A percentile compares a stretch with the other conserved stretches of the same genome.
These are phyloP conservation scores for Tolypocladium sp. DNA, from an alignment of 2,329 filamentous ascomycete genomes.

Conservation along the genomic window DNA sequence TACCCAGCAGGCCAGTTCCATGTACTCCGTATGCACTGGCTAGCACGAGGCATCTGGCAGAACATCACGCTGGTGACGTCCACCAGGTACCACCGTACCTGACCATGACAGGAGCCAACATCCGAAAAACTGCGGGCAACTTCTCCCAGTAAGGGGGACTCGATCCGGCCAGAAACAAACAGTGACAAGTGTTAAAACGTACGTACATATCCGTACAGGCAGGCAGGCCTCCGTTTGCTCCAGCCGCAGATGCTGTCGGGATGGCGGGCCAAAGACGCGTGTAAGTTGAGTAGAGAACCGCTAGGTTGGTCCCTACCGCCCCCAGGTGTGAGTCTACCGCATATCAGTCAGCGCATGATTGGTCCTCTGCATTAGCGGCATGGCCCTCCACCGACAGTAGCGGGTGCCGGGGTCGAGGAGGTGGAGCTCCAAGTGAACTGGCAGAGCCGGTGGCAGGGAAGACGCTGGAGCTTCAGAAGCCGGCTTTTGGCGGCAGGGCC, in stretches of 20 bases:
- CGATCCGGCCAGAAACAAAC: neutral
- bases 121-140: neutral
- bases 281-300: neutral
- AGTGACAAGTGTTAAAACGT: neutral
- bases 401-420: neutral
- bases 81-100: neutral
- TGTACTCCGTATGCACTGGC: no score
- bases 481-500: slow-evolving; percentile 3
- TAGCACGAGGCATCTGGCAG: neutral
- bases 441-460: neutral
- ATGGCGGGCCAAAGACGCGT: neutral
- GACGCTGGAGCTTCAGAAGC: neutral
- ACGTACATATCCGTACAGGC: neutral
- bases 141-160: neutral
- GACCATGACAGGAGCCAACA: neutral
- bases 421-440: neutral
- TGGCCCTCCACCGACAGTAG: neutral
- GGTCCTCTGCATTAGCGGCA: neutral
- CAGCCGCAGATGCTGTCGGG: neutral
- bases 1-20: neutral
- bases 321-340: neutral
- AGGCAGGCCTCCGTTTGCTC: neutral
- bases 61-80: neutral
- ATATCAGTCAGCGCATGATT: neutral
- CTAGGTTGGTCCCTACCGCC: neutral